Conservation (phyloP, 2,329 filamentous ascomycete genomes). For the Fusarium torulosum region DNA sequence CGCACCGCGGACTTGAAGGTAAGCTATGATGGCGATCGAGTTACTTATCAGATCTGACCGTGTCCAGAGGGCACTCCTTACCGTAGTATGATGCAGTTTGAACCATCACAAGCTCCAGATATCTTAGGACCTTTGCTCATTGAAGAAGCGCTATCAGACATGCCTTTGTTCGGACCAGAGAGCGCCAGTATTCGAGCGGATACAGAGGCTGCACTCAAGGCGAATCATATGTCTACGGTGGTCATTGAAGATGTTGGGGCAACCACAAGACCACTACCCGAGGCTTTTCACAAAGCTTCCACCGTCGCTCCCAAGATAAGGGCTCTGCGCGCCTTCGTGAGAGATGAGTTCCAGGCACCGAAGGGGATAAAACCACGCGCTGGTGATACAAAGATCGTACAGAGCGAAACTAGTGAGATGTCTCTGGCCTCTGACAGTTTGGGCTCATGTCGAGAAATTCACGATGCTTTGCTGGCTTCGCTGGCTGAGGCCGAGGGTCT, state of each 20-base stretch:
- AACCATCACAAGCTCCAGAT: constrained; percentile 64
- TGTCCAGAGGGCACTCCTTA: constrained; percentile 63
- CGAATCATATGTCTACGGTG: constrained; percentile 51
- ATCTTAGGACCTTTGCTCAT: constrained; percentile 68
- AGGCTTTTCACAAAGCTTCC: constrained; percentile 57
- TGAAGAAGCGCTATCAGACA: constrained; percentile 65
- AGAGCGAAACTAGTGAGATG: constrained; percentile 53
- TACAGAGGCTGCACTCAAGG: constrained; percentile 57
- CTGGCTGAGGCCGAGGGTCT: constrained; percentile 61
- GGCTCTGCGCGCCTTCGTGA: constrained; percentile 58
- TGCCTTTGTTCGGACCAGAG: constrained; percentile 69
- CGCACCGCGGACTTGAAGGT: constrained; percentile 69
- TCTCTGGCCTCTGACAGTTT: constrained; percentile 56
- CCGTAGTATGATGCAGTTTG: constrained; percentile 69
- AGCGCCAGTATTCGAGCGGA: constrained; percentile 58
- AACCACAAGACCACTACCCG: constrained; percentile 54
- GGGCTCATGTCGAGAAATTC: constrained; percentile 67
- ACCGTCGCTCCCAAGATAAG: constrained; percentile 64
- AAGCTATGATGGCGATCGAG: constrained; percentile 22
- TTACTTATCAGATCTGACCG: constrained; percentile 29
- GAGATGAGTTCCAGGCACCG: constrained; percentile 46
- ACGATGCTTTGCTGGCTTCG: constrained; percentile 65
- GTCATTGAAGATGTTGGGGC: constrained; percentile 55
- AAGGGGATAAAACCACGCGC: constrained; percentile 46
- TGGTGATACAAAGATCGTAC: constrained; percentile 46